Percentiles rank a stretch among this genome's conserved stretches.
phyloP scores from a whole-genome alignment of 805 yeast species.

The Citeromyces matritensis region DNA sequence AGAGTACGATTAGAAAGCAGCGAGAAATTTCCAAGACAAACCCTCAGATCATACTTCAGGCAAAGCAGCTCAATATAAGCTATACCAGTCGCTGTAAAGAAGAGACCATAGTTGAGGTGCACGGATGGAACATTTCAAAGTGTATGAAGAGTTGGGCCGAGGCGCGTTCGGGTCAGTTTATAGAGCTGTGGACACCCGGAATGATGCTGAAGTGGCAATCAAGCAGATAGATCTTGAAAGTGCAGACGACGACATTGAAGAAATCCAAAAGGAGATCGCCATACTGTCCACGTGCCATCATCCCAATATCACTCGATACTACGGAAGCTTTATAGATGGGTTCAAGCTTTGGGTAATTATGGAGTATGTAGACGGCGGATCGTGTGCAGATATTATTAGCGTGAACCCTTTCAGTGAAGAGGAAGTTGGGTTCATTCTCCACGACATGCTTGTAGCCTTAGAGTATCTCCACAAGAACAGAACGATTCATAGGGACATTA shows the following conservation, averaged over 20 bases:
- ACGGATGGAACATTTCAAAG: constrained; percentile 31
- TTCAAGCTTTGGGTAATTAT: constrained; percentile 66
- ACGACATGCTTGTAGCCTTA: constrained; percentile 44
- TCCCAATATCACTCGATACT: constrained; percentile 47
- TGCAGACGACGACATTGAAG: constrained; percentile 50
- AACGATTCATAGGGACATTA: constrained; percentile 84
- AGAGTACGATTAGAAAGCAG: no score
- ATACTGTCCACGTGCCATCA: constrained; percentile 53
- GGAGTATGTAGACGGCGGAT: constrained; percentile 75
- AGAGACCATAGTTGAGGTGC: no score
- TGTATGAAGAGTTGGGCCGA: constrained; percentile 46
- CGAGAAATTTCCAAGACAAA: no score
- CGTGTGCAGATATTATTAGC: constrained; percentile 46
- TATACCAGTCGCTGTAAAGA: no score
- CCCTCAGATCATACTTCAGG: no score
- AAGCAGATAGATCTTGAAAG: constrained; percentile 62
- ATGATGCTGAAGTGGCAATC: constrained; percentile 33
- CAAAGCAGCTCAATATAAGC: no score
- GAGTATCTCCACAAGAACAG: constrained; percentile 55
- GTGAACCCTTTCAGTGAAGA: constrained; percentile 47
- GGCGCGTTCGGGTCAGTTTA: constrained; percentile 75
- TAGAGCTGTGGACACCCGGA: constrained; percentile 33
- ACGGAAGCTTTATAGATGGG: constrained; percentile 59
- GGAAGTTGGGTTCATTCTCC: constrained; percentile 34
- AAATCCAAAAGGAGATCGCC: constrained; percentile 58